Base-by-base conservation (phyloP, 768 basidiomycete genomes). In the Mycena galericulata region DNA sequence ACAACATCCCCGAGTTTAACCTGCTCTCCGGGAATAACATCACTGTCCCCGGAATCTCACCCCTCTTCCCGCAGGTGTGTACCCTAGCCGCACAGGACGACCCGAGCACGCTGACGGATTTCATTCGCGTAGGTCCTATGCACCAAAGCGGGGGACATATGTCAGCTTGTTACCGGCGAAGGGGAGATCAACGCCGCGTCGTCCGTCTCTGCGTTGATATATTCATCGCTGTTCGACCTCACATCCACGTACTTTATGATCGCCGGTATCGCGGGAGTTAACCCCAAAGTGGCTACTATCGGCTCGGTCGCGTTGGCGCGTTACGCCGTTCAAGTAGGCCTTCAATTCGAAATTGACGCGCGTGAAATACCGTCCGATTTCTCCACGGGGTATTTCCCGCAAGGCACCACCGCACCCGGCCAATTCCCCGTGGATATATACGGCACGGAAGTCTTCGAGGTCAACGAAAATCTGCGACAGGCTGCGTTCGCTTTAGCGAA, bases 121-220 rank as follows among this genome's bases (percentile, higher is more conserved):
- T n/a, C n/a, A n/a, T n/a, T n/a, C n/a, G n/a, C n/a, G n/a, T n/a
- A n/a, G n/a, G 74, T 79, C 12, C 77, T 78, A 34, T 84, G 83
- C 72, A 78, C 81, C 27, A 41, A 55, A 26, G 65, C 73, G 22
- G 78, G 77, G 9, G 61, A 71, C 17, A 75, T 82, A 57, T 84
- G 83, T 62, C 79, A 82, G 46, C 62, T 81, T 24, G 77, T 75
- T 22, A 78, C 78, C 11, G 80, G 79, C n/a, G 79, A 81, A 62
- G 76, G 57, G 27, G 82, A 83, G 70, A 83, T 85, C 75, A 84
- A 85, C 68, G 82, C 83, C 0, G 82, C 82, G 20, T 53, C 61
- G 9, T 22, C 40, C 41, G 22, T 62, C 10, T 12, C 61, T 27
- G 27, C 61, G 9, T 41, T 62, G 40, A 17, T 54, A 17, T 36